Conservation (phyloP, 257 asterid species). For the Solanum virginianum region DNA sequence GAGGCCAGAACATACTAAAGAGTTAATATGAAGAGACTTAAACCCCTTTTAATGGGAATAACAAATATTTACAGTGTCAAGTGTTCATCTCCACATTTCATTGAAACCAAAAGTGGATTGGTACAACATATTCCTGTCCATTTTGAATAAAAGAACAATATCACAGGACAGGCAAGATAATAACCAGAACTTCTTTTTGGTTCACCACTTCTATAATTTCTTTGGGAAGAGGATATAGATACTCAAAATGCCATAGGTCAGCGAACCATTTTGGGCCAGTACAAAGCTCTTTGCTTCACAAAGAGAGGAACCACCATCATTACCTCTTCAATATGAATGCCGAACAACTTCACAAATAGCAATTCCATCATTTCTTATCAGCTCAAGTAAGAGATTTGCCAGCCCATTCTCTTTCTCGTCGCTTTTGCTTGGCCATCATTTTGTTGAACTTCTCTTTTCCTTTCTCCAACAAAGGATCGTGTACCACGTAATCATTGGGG, state of each 20-base stretch:
- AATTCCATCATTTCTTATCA: neutral
- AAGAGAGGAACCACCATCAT: neutral
- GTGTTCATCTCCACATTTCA: neutral
- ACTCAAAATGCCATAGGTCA: neutral
- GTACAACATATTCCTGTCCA: neutral
- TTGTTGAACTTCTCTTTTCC: constrained; percentile 95
- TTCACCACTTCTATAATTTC: neutral
- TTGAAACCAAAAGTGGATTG: neutral
- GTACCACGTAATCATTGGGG: constrained; percentile 82
- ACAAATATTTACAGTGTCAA: neutral
- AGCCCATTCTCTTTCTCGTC: constrained; percentile 89
- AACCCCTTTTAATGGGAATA: neutral
- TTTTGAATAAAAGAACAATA: neutral
- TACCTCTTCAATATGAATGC: neutral
- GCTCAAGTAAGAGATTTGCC: constrained; percentile 72
- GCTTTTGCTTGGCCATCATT: constrained; percentile 82
- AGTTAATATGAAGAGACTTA: neutral
- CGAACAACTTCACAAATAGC: neutral
- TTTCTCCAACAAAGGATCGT: constrained; percentile 88
- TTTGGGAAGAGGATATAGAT: neutral
- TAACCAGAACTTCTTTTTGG: neutral
- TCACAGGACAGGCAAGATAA: neutral
- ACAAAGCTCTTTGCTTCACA: neutral
- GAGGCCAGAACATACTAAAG: neutral
- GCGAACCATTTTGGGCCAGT: neutral